These are phyloP conservation scores for Didymella sp. DNA, from an alignment of 2,329 filamentous ascomycete genomes.

Conservation along the genomic window DNA sequence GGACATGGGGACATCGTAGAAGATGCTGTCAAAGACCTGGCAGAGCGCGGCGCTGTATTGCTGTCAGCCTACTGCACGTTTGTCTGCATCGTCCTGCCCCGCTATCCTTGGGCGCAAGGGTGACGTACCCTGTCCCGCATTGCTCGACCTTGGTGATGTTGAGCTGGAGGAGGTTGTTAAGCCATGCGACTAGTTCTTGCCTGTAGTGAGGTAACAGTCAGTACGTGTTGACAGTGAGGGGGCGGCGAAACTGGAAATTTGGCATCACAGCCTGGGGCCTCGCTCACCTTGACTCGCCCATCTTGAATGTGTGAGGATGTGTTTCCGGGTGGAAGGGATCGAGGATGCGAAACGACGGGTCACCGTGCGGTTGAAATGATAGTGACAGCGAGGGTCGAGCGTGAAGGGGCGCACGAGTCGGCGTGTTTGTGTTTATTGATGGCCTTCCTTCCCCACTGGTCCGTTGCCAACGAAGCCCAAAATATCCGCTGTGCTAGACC, in stretches of 20 bases:
- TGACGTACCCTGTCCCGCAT: slow-evolving; percentile 89
- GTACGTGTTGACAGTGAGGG: slow-evolving; percentile 27
- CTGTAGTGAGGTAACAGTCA: slow-evolving; percentile 58
- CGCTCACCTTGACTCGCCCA: slow-evolving; percentile 69
- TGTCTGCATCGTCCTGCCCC: slow-evolving; percentile 5
- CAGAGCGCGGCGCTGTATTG: slow-evolving; percentile 82
- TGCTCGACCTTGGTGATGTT: slow-evolving; percentile 99
- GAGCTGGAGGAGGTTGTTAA: slow-evolving; percentile 96
- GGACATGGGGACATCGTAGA: slow-evolving; percentile 91
- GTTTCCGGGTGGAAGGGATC: slow-evolving; percentile 6
- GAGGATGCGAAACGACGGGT: slow-evolving; percentile 10
- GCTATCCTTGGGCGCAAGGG: slow-evolving; percentile 14
- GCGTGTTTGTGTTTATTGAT: slow-evolving; percentile 39
- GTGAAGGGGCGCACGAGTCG: slow-evolving; percentile 17
- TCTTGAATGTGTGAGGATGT: slow-evolving; percentile 44
- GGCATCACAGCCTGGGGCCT: slow-evolving; percentile 22
- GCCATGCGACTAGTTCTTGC: slow-evolving; percentile 95
- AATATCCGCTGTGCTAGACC: slow-evolving; percentile 31
- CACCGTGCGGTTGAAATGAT: slow-evolving; percentile 11
- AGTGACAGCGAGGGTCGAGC: slow-evolving; percentile 9
- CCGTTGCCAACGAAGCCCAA: slow-evolving; percentile 21
- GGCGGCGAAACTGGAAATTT: slow-evolving; percentile 27
- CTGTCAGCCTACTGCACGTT: slow-evolving; percentile 28
- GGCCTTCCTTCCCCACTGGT: slow-evolving; percentile 17
- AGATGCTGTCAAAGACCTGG: slow-evolving; percentile 98